Base-by-base conservation (phyloP, 495 filamentous ascomycete genomes). In the Tricharina praecox region DNA sequence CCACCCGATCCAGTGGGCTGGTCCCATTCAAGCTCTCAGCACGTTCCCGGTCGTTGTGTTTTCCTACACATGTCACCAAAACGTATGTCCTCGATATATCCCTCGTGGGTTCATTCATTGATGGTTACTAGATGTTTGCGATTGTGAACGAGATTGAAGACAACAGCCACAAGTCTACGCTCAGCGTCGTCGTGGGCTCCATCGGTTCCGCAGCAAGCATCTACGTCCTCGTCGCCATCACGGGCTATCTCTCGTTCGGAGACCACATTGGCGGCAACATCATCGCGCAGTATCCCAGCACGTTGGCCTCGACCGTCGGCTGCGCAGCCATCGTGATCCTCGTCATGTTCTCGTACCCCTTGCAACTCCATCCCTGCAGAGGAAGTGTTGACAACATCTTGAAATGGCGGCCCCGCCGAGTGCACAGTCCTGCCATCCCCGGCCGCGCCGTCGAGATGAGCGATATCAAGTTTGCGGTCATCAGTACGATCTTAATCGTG, bases 61-160 rank as follows among this genome's bases (percentile, higher is more conserved):
- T 67, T 90, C 90, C 16, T 97, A 95, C 64, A 97, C 90, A 3
- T 97, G 92, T 60, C 90, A 97, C 64, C 90, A 97, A 55, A 97
- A 97, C 57, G 85, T 93, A 67, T 50, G 74, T 53, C 39, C n/a
- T 26, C 45, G 3, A 37, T 34, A 39, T 19, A 32, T 38, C 19
- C 8, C n/a, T n/a, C n/a, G n/a, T n/a, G n/a, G n/a, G n/a, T n/a
- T n/a, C n/a, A n/a, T n/a, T n/a, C n/a, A n/a, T n/a, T n/a, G n/a
- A n/a, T n/a, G n/a, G n/a, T n/a, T n/a, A n/a, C 10, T 54, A 93
- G 86, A 97, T 97, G 90, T 97, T 97, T 59, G 93, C 92, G 0
- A 88, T 97, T 51, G 66, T 97, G 24, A 97, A 97, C 53, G 92
- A 97, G 67, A 87, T 96, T 54, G 65, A 69, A 44, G 79, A 93